Percentiles rank a stretch among this genome's conserved stretches.
Conservation (phyloP, 1,284 basidiomycete genomes). For the Austropuccinia psidii region DNA sequence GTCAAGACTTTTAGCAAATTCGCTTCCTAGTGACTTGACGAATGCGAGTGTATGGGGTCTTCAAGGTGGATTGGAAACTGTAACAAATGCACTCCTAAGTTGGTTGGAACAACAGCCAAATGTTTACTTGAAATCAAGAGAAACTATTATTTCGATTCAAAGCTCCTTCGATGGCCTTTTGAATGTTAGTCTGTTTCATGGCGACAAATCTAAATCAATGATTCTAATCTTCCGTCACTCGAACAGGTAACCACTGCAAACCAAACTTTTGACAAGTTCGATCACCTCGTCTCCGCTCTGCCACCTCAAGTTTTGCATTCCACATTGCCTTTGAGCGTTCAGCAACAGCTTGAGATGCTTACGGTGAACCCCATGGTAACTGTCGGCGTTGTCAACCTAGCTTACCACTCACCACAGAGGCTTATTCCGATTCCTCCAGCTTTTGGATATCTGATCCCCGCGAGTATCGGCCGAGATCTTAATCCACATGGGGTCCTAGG, state of each 20-base stretch:
- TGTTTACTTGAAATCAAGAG: slow-evolving; percentile 56
- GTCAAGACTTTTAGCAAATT: background rate
- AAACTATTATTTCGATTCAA: slow-evolving; percentile 50
- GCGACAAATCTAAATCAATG: slow-evolving; percentile 22
- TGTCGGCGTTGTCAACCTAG: slow-evolving; percentile 63
- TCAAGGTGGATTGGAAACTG: slow-evolving; percentile 63
- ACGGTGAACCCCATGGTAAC: slow-evolving; percentile 50
- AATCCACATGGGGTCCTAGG: slow-evolving; percentile 47
- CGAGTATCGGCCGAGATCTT: slow-evolving; percentile 56
- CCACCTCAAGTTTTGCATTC: slow-evolving; percentile 41
- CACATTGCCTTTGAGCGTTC: slow-evolving; percentile 48
- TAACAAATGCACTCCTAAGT: slow-evolving; percentile 58
- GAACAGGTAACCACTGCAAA: background rate
- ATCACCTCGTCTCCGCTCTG: slow-evolving; percentile 40
- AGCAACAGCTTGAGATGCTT: slow-evolving; percentile 57
- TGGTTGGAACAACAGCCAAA: slow-evolving; percentile 54
- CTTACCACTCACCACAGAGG: slow-evolving; percentile 53
- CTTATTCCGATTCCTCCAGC: slow-evolving; percentile 54
- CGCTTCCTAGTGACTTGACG: background rate
- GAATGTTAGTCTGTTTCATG: slow-evolving; percentile 37
- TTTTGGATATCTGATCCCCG: slow-evolving; percentile 89
- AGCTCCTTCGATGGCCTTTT: slow-evolving; percentile 46
- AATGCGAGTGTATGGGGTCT: slow-evolving; percentile 68
- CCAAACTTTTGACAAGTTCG: background rate
- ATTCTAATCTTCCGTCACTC: background rate